Conservation (phyloP, 495 filamentous ascomycete genomes). For the Xylaria castorea region DNA sequence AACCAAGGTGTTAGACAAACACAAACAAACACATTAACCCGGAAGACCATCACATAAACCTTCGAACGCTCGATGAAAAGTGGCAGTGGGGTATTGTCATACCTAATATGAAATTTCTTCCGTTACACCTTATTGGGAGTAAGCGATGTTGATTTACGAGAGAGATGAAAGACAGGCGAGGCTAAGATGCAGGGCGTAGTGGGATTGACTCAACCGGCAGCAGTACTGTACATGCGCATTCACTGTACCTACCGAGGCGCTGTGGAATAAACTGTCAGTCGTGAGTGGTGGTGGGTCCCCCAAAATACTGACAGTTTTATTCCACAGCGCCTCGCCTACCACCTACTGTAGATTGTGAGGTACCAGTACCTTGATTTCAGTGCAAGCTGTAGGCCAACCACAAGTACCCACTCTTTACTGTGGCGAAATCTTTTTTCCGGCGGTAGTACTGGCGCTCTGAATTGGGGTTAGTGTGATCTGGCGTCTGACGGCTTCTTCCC, state of each 20-base stretch:
- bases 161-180: background rate
- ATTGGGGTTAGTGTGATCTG: slow-evolving; percentile 31
- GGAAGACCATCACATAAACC: background rate
- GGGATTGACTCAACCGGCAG: too few relatives aligned
- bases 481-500: slow-evolving; percentile 27
- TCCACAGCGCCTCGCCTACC: too few relatives aligned
- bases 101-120: background rate
- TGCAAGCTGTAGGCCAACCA: background rate
- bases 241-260: too few relatives aligned
- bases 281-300: too few relatives aligned
- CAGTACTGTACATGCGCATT: too few relatives aligned
- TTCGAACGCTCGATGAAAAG: background rate
- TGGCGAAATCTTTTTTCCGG: slow-evolving; percentile 38
- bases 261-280: too few relatives aligned
- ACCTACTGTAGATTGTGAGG: background rate
- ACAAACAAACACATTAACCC: background rate
- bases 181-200: too few relatives aligned
- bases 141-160: background rate
- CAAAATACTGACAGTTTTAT: too few relatives aligned
- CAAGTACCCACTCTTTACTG: slow-evolving; percentile 20
- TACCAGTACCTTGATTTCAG: background rate
- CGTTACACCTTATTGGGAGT: too few relatives aligned
- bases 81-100: background rate
- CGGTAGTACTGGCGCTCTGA: slow-evolving; percentile 25
- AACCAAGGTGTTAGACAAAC: background rate